Base-by-base conservation (phyloP, 225 moss, liverwort and hornwort genomes). In the Bryum argenteum region DNA sequence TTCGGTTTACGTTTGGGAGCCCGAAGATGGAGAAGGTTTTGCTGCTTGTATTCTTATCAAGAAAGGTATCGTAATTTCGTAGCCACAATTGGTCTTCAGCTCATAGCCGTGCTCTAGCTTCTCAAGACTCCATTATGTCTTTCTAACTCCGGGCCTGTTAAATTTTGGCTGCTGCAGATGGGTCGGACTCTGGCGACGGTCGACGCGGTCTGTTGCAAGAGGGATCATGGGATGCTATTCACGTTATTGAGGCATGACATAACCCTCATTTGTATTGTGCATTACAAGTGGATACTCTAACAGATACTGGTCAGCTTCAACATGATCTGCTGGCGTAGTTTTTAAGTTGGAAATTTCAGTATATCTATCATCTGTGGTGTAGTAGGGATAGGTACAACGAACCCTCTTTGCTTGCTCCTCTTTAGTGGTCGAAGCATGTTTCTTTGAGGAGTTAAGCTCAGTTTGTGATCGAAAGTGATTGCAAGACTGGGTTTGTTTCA, bases 181-280 rank as follows among this genome's bases (percentile, higher is more conserved):
- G 96, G 57, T 93, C 91, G 42, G 81, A 88, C 72, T 63, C 88
- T 56, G 93, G 84, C 41, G 93, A 96, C 70, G 96, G 96, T 59
- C 82, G 91, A 22, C 80, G 91, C 66, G 91, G 96, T 65, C 91
- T 96, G 20, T 63, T 96, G 75, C 89, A 96, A 74, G 87, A 91
- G 70, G 96, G 96, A 79, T 80, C 85, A 50, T 96, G 95, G 93
- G 96, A 96, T 79, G 91, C 93, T 53, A 91, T 96, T 54, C 91
- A 96, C 66, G 91, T 93, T 40, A 89, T 96, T 65, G 91, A 93
- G 91, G 94, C 78, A 67, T 71, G 59, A 15, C 24, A 9, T 66
- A 21, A 48, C 33, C 7, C 33, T 0, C 33, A 33, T 33, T 33
- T 33, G 33, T 33, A 33, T 33, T 33, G 33, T 33, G 33, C 33